Evolutionary conservation across 2,329 filamentous ascomycete species (phyloP).

Genomic region (Colletotrichum theobromicola): DNA sequence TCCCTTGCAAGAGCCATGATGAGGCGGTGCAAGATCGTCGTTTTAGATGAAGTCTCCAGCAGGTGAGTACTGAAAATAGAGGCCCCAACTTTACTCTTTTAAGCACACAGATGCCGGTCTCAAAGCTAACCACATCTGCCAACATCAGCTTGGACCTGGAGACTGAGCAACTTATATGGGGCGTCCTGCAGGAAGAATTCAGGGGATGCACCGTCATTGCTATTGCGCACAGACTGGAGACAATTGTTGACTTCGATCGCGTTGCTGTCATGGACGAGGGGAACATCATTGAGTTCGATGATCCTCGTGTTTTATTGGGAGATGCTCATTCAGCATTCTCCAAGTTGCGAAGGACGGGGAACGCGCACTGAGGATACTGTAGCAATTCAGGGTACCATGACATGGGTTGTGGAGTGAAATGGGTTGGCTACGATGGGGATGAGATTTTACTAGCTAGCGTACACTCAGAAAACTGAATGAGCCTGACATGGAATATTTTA

Average conservation of each 20-base stretch:
- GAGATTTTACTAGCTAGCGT: too few relatives aligned
- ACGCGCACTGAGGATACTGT: neutral
- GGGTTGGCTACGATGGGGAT: rapidly evolving
- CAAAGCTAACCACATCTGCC: rapidly evolving
- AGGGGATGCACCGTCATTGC: neutral
- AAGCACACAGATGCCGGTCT: too few relatives aligned
- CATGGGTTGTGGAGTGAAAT: rapidly evolving
- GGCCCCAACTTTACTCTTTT: too few relatives aligned
- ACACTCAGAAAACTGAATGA: too few relatives aligned
- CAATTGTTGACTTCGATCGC: neutral
- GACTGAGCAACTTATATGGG: neutral
- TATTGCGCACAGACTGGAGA: neutral
- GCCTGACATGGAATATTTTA: too few relatives aligned
- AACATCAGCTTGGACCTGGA: neutral
- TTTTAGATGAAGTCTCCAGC: neutral
- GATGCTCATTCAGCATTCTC: neutral
- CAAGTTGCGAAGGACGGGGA: neutral
- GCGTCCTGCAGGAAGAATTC: neutral
- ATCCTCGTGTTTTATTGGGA: neutral
- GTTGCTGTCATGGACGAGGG: neutral
- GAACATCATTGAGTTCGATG: neutral
- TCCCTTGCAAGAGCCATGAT: neutral
- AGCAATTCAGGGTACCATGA: neutral
- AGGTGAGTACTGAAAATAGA: neutral
- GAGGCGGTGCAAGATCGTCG: neutral